A percentile compares a stretch with the other conserved stretches of the same genome.
phyloP scores from a whole-genome alignment of 345 rosid species.

The Passiflora organensis region DNA sequence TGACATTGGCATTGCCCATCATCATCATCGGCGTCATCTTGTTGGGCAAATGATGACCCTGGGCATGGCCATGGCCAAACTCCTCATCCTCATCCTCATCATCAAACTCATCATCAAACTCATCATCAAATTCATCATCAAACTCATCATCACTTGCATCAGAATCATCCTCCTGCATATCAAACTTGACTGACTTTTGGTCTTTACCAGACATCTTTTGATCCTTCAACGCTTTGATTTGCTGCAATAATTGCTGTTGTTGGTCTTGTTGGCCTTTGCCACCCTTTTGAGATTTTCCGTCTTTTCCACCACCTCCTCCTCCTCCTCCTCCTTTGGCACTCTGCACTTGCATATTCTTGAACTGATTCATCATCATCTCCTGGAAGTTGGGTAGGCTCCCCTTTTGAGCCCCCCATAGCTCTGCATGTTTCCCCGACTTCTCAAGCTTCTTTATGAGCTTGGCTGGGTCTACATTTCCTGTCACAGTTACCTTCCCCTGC shows the following conservation, averaged over 20 bases:
- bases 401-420: conserved; percentile 59
- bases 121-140: conserved; percentile 37
- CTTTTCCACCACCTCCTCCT: conserved; percentile 29
- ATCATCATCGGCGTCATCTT: conserved; percentile 12
- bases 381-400: conserved; percentile 35
- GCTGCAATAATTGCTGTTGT: conserved; percentile 31
- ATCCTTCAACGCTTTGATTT: conserved; percentile 46
- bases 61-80: conserved; percentile 33
- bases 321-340: conserved; percentile 24
- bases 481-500: conserved; percentile 79
- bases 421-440: conserved; percentile 89
- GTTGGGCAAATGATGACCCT: conserved; percentile 4
- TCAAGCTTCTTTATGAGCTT: conserved; percentile 66
- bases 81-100: conserved; percentile 41
- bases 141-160: conserved; percentile 32
- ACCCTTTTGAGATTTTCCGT: conserved; percentile 49
- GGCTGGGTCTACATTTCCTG: conserved; percentile 77
- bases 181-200: conserved; percentile 66
- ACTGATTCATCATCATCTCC: conserved; percentile 34
- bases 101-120: conserved; percentile 35
- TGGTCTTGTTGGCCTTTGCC: conserved; percentile 35
- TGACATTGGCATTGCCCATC: background rate
- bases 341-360: conserved; percentile 44
- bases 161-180: conserved; percentile 34
- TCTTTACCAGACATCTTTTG: conserved; percentile 25